phyloP scores from a whole-genome alignment of 2,329 filamentous ascomycete species.

The Fusarium irregulare region DNA sequence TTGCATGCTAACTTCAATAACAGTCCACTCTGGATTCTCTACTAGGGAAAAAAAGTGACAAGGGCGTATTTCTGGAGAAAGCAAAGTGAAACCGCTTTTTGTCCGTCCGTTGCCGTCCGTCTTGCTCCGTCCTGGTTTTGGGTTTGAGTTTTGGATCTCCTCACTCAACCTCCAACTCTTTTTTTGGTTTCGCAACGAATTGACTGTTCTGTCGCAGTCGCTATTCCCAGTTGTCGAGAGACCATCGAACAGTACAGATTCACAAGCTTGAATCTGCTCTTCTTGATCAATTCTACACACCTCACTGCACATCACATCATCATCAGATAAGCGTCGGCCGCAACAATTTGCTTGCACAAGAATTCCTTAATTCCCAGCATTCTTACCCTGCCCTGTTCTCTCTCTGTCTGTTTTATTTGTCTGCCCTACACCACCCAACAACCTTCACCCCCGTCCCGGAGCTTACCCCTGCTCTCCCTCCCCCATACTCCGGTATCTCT shows the following conservation, averaged over 20 bases:
- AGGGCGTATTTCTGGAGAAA: slow-evolving; percentile 29
- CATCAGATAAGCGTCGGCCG: slow-evolving; percentile 26
- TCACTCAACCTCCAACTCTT: slow-evolving; percentile 22
- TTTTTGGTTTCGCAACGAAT: slow-evolving; percentile 25
- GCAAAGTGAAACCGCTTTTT: slow-evolving; percentile 36
- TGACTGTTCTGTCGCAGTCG: not conserved
- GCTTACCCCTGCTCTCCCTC: slow-evolving; percentile 35
- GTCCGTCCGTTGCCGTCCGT: slow-evolving; percentile 31
- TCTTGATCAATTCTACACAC: slow-evolving; percentile 6
- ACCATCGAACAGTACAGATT: slow-evolving; percentile 2
- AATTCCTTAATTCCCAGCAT: slow-evolving; percentile 29
- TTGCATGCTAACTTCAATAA: slow-evolving; percentile 26
- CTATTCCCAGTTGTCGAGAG: slow-evolving; percentile 5
- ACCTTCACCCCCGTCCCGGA: slow-evolving; percentile 24
- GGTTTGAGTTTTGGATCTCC: slow-evolving; percentile 8
- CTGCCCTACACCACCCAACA: slow-evolving; percentile 34
- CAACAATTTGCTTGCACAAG: slow-evolving; percentile 22
- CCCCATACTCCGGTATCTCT: slow-evolving; percentile 39
- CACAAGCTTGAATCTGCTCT: not conserved
- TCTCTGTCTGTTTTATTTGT: slow-evolving; percentile 4
- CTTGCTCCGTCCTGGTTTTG: slow-evolving; percentile 24
- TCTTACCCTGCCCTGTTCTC: slow-evolving; percentile 22
- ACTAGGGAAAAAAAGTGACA: slow-evolving; percentile 17
- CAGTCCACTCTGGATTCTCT: slow-evolving; percentile 28
- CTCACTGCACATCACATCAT: slow-evolving; percentile 7